Percentiles rank a stretch among this genome's conserved stretches.
phyloP scores from a whole-genome alignment of 768 basidiomycete genomes.

The Lactarius tabidus region DNA sequence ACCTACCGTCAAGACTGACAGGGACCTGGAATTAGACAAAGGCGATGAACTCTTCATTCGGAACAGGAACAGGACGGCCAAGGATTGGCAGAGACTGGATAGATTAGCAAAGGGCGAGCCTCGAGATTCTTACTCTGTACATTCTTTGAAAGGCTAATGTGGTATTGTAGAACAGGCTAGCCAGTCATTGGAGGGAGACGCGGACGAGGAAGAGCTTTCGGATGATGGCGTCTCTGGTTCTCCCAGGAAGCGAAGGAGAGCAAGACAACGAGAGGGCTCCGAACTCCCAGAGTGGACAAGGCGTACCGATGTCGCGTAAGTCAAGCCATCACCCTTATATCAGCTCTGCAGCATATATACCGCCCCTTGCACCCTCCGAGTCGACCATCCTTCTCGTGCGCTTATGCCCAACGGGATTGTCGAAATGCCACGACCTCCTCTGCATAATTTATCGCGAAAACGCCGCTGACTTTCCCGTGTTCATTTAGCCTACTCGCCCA shows the following conservation, averaged over 20 bases:
- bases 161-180: conserved; percentile 16
- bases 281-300: conserved; percentile 25
- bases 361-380: neutral
- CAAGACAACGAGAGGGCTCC: conserved; percentile 16
- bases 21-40: conserved; percentile 40
- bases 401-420: neutral
- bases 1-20: conserved; percentile 18
- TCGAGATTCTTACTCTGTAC: neutral
- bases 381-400: neutral
- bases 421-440: neutral
- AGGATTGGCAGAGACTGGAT: conserved; percentile 58
- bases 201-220: conserved; percentile 24
- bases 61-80: conserved; percentile 53
- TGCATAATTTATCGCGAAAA: neutral
- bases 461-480: neutral
- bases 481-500: conserved; percentile 36
- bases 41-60: conserved; percentile 69
- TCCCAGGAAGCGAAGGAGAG: conserved; percentile 22
- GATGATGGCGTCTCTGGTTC: conserved; percentile 13
- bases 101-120: conserved; percentile 52
- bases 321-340: neutral
- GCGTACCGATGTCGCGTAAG: conserved; percentile 20
- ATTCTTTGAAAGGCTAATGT: neutral
- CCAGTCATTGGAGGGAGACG: conserved; percentile 23
- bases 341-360: neutral